Evolutionary conservation across 345 rosid species (phyloP).

Genomic region (Lepidium africanum): DNA sequence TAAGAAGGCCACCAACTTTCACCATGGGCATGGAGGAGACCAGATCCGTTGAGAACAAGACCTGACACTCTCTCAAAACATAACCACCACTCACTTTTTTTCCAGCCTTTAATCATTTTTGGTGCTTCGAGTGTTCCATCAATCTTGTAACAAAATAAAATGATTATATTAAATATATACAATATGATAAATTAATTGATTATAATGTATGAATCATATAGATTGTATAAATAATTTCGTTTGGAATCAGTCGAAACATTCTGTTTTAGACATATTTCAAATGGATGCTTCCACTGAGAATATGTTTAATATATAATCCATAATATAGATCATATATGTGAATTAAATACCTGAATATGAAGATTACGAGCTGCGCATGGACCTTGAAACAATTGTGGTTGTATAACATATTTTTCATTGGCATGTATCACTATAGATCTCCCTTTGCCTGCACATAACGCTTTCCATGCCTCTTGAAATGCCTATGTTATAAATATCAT

Average conservation of each 20-base stretch:
- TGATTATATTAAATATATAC: background rate
- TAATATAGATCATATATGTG: no score
- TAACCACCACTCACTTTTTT: background rate
- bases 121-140: constrained; percentile 3
- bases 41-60: constrained; percentile 4
- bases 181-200: no score
- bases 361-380: constrained; percentile 4
- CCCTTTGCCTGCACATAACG: background rate
- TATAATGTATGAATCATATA: no score
- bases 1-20: constrained; percentile 6
- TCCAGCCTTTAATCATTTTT: background rate
- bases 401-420: background rate
- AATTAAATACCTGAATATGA: constrained; percentile 2
- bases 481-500: background rate
- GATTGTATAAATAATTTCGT: no score
- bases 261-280: no score
- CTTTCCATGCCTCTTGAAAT: constrained; percentile 9
- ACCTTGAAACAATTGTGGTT: constrained; percentile 6
- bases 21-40: background rate
- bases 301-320: no score
- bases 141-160: background rate
- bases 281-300: no score
- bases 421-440: background rate
- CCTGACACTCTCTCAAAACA: background rate
- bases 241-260: no score